A percentile compares a stretch with the other conserved stretches of the same genome.
phyloP scores from a whole-genome alignment of 129 eudicot species.

The Heracleum sosnowskyi region DNA sequence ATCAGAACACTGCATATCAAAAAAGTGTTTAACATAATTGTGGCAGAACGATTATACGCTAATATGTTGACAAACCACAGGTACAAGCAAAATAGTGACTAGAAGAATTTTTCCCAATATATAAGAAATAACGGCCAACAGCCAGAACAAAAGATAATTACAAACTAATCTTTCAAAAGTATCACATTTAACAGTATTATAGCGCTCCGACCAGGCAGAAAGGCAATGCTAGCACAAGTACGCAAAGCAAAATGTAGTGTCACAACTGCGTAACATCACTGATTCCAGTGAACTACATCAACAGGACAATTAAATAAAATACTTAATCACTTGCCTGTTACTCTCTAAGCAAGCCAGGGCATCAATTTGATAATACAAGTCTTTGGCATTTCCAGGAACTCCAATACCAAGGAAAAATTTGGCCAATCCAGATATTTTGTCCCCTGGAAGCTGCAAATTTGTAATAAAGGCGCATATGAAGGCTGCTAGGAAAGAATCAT shows the following conservation, averaged over 20 bases:
- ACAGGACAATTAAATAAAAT: neutral
- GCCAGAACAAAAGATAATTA: neutral
- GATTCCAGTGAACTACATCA: neutral
- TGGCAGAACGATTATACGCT: neutral
- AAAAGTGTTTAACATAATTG: slow-evolving; percentile 5
- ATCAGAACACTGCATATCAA: slow-evolving; percentile 51
- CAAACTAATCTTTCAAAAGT: neutral
- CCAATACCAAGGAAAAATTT: slow-evolving; percentile 86
- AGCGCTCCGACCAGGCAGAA: neutral
- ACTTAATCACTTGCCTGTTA: slow-evolving; percentile 50
- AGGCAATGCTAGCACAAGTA: neutral
- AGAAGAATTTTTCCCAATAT: neutral
- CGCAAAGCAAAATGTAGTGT: neutral
- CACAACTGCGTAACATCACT: neutral
- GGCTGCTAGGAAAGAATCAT: neutral
- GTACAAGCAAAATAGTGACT: neutral
- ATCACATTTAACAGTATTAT: neutral
- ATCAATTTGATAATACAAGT: slow-evolving; percentile 74
- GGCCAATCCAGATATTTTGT: slow-evolving; percentile 82
- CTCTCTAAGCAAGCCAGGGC: slow-evolving; percentile 65
- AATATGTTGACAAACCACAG: neutral
- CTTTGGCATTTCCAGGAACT: slow-evolving; percentile 70
- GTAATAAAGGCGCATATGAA: slow-evolving; percentile 10
- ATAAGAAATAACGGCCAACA: neutral
- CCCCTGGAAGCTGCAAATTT: slow-evolving; percentile 65